Conservation (phyloP, 2,329 filamentous ascomycete species). For the Trichoderma simmonsii region DNA sequence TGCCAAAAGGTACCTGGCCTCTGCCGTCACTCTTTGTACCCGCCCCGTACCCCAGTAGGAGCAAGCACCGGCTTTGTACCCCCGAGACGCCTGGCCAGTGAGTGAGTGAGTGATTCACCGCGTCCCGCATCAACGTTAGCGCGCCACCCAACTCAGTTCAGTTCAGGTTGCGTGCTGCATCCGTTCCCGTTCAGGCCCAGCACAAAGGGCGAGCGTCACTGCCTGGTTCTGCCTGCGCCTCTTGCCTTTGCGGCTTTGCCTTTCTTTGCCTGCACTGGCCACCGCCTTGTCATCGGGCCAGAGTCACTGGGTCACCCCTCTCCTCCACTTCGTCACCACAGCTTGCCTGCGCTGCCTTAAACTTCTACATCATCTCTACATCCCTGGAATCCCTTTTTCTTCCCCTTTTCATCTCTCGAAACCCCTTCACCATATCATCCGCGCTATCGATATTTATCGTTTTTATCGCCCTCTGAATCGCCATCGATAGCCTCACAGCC, state of each 20-base stretch:
- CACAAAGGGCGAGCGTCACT: slow-evolving; percentile 16
- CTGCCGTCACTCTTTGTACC: background rate
- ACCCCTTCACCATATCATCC: background rate
- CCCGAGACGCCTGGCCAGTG: background rate
- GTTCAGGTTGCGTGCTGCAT: background rate
- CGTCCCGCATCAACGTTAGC: slow-evolving; percentile 1
- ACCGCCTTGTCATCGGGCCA: slow-evolving; percentile 24
- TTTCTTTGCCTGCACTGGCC: slow-evolving; percentile 18
- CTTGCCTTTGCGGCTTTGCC: slow-evolving; percentile 16
- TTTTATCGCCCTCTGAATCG: background rate
- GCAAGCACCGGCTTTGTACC: background rate
- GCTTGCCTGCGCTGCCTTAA: slow-evolving; percentile 14
- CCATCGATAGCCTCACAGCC: background rate
- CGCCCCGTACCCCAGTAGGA: background rate
- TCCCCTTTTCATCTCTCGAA: slow-evolving; percentile 8
- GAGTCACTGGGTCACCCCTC: slow-evolving; percentile 20
- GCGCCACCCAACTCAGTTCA: slow-evolving; percentile 3
- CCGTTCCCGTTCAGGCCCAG: background rate
- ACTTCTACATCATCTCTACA: slow-evolving; percentile 21
- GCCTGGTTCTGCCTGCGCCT: slow-evolving; percentile 19
- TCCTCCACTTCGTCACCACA: slow-evolving; percentile 17
- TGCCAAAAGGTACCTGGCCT: background rate
- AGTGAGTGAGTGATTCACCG: slow-evolving; percentile 13
- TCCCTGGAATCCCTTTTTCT: slow-evolving; percentile 14
- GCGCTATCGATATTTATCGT: background rate